phyloP scores from a whole-genome alignment of 345 rosid genomes.

The Eucalyptus fibrosa region DNA sequence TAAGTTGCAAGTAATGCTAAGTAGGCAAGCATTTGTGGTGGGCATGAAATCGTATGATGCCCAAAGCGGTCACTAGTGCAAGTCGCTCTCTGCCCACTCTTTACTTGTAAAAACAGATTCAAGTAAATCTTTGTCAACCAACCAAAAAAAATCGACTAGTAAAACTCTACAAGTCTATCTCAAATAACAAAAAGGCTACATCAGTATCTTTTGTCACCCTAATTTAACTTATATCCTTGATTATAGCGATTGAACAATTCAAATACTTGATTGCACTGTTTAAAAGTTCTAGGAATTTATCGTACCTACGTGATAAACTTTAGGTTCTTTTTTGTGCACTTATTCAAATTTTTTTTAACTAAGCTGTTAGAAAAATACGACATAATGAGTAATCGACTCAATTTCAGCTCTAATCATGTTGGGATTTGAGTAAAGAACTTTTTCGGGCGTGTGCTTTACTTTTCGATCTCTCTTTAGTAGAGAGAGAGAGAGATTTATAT shows the following conservation, averaged over 20 bases:
- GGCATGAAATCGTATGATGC: neutral
- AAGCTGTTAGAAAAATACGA: too few species aligned
- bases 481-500: too few species aligned
- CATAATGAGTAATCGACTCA: too few species aligned
- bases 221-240: neutral
- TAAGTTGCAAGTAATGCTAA: neutral
- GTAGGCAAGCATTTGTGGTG: neutral
- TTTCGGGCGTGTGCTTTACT: neutral
- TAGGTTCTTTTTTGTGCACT: neutral
- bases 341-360: neutral
- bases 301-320: fast-evolving
- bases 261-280: too few species aligned
- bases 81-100: neutral
- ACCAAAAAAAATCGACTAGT: neutral
- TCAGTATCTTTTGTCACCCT: neutral
- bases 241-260: too few species aligned
- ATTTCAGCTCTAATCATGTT: neutral
- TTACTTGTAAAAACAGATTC: neutral
- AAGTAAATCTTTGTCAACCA: neutral
- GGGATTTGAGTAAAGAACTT: neutral
- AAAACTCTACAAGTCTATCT: neutral
- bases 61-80: too few species aligned
- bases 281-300: too few species aligned
- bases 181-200: neutral
- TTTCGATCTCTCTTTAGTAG: neutral